A percentile compares a stretch with the other conserved stretches of the same genome.
Conservation (phyloP, 352 stramenopile genomes). For the Globisporangium cylindrosporum region DNA sequence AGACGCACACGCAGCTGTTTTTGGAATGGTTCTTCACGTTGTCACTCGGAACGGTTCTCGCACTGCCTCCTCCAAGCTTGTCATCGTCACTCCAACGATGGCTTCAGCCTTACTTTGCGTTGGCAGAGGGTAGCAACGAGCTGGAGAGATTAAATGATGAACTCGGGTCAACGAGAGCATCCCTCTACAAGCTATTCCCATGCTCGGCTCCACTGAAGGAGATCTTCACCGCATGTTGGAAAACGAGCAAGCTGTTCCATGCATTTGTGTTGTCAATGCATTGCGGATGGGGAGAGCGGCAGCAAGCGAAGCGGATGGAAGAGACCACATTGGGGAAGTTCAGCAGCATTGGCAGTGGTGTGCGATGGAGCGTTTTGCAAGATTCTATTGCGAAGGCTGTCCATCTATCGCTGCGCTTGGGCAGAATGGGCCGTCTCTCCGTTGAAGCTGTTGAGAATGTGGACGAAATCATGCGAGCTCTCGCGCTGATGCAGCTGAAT, state of each 20-base stretch:
- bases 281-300: constrained; percentile 56
- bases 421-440: constrained; percentile 56
- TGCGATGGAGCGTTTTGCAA: constrained; percentile 70
- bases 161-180: constrained; percentile 26
- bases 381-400: constrained; percentile 70
- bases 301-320: constrained; percentile 69
- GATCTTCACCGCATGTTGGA: constrained; percentile 65
- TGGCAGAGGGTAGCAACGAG: constrained; percentile 31
- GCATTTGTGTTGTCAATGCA: constrained; percentile 71
- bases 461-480: constrained; percentile 67
- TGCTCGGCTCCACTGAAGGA: constrained; percentile 36
- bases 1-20: constrained; percentile 56
- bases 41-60: constrained; percentile 51
- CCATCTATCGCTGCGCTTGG: constrained; percentile 69
- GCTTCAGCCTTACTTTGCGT: constrained; percentile 57
- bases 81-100: constrained; percentile 80
- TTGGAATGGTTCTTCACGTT: constrained; percentile 85
- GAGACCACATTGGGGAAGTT: constrained; percentile 72
- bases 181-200: constrained; percentile 34
- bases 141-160: constrained; percentile 26
- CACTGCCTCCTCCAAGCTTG: constrained; percentile 53
- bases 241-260: constrained; percentile 59
- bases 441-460: constrained; percentile 73
- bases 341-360: constrained; percentile 48
- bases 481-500: constrained; percentile 82